Evolutionary conservation across 73 alveolate species (phyloP), one percentile per base, ranked within the genome.

Genomic region (Paramecium primaurelia): DNA sequence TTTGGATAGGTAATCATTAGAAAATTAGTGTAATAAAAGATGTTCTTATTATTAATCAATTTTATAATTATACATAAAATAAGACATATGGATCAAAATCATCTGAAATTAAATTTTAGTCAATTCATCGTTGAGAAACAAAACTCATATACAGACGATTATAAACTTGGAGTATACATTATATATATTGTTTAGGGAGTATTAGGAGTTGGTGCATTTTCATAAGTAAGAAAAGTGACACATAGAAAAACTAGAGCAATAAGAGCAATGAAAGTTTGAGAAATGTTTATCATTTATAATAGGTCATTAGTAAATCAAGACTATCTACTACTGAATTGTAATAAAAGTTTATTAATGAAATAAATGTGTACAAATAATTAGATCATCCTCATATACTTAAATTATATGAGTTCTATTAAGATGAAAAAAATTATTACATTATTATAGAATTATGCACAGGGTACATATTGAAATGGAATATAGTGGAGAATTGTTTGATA

Each of bases 401-500:
- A 47, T 25, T 93, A 20, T 92, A 92, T 64, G 96, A 93, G 69
- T 80, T 59, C 16, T 93, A 92, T 49, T 59, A 93, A 59, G 96
- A 91, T 45, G 71, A 58, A 20, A 86, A 86, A n/a, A 92, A 90
- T 69, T 93, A 75, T 60, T 92, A 83, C 51, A 73, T 93, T 9
- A 85, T 93, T 14, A 77, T 94, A 9, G 96, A 93, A 85, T 42
- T 93, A 38, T 93, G 96, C 38, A 92, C 94, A 51, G 96, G 95
- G 93, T 86, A 86, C 14, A 10, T 10, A 11, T 58, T n/a, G 25
- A 20, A 8, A 60, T 73, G 8, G 32, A 26, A 32, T 34, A 40
- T 37, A 69, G 98, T 25, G 99, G 99, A 30, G 99, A 98, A 92
- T 95, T 98, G 45, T 98, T 95, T 86, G 98, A 97, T 83, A 99